Conservation (phyloP, 306 rosid genomes). For the Corylus avellana region DNA sequence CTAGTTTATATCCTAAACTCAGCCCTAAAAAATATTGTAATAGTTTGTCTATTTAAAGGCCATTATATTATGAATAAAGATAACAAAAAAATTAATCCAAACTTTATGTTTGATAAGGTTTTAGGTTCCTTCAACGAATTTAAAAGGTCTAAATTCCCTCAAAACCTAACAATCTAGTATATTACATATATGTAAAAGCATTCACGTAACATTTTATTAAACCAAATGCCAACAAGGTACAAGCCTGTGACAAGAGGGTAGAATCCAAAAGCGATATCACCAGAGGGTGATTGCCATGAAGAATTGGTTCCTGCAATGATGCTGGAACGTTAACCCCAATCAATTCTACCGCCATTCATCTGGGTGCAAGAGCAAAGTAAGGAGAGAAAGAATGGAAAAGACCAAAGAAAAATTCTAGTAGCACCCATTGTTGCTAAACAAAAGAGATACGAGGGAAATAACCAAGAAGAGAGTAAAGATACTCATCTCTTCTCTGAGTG, state of each 20-base stretch:
- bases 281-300: slow-evolving; percentile 35
- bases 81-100: too few relatives aligned
- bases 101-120: too few relatives aligned
- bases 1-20: too few relatives aligned
- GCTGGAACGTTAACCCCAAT: slow-evolving; percentile 16
- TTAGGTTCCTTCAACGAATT: too few relatives aligned
- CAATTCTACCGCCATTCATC: neutral
- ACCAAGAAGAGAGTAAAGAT: neutral
- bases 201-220: slow-evolving; percentile 11
- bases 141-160: too few relatives aligned
- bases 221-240: slow-evolving; percentile 35
- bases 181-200: too few relatives aligned
- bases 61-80: too few relatives aligned
- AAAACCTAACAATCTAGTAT: too few relatives aligned
- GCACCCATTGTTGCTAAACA: slow-evolving; percentile 14
- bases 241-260: neutral
- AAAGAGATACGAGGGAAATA: neutral
- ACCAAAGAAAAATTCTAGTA: neutral
- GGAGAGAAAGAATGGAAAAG: slow-evolving; percentile 1
- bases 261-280: slow-evolving; percentile 36
- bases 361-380: neutral
- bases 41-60: too few relatives aligned
- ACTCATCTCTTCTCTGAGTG: too few relatives aligned
- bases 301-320: slow-evolving; percentile 32
- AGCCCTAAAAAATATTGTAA: too few relatives aligned